These are phyloP conservation scores for Taphrina betulina DNA, from an alignment of 1,139 yeast species.

Conservation along the genomic window DNA sequence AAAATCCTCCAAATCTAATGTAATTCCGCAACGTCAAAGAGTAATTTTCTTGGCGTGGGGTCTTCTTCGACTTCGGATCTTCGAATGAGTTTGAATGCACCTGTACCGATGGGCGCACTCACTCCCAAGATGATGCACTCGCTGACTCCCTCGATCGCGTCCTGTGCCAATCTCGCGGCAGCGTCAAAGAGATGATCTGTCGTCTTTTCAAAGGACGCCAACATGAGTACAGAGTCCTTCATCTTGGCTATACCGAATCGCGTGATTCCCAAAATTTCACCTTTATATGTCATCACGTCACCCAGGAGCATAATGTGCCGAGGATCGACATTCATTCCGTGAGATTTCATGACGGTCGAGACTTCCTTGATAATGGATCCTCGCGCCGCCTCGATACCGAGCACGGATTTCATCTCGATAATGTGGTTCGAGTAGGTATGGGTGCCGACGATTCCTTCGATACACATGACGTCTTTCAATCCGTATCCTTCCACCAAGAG, in stretches of 20 bases:
- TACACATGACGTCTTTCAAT: conserved; percentile 90
- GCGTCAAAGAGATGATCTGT: conserved; percentile 98
- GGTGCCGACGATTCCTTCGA: conserved; percentile 91
- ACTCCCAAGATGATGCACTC: conserved; percentile 98
- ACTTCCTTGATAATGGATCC: conserved; percentile 89
- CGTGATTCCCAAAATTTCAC: conserved; percentile 96
- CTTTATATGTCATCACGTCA: conserved; percentile 98
- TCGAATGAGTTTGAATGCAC: conserved; percentile 72
- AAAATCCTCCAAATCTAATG: conserved; percentile 1
- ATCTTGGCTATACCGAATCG: conserved; percentile 96
- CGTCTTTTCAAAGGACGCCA: conserved; percentile 97
- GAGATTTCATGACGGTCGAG: conserved; percentile 96
- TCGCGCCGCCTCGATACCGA: conserved; percentile 98
- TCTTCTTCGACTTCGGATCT: conserved; percentile 8
- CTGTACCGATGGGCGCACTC: conserved; percentile 97
- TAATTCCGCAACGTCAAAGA: conserved; percentile 12
- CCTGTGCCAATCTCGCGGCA: conserved; percentile 94
- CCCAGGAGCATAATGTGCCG: conserved; percentile 97
- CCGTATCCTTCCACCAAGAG: conserved; percentile 97
- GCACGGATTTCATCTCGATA: conserved; percentile 79
- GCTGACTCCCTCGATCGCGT: conserved; percentile 93
- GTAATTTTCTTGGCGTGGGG: conserved; percentile 3
- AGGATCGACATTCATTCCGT: conserved; percentile 99
- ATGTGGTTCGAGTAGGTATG: conserved; percentile 89
- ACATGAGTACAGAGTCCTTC: conserved; percentile 96